These are phyloP conservation scores for Phytophthora macrochlamydospora DNA, from an alignment of 352 stramenopile species.

Conservation along the genomic window DNA sequence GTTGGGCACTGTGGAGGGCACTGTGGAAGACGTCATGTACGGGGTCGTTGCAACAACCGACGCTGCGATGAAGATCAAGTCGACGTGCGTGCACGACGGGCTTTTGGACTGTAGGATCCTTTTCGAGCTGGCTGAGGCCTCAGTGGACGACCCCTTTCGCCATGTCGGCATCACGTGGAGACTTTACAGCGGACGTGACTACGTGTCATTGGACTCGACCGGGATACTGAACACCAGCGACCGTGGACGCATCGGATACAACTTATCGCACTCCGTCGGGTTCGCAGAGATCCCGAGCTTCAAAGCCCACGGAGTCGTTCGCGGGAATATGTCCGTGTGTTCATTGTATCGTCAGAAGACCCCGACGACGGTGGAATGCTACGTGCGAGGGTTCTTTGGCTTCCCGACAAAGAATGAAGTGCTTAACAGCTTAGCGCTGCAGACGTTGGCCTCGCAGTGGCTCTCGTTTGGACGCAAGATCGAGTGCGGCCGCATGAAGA, in stretches of 20 bases:
- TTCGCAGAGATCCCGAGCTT: conserved; percentile 48
- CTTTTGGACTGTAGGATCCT: conserved; percentile 59
- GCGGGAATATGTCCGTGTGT: conserved; percentile 59
- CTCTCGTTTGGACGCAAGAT: conserved; percentile 35
- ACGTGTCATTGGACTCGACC: conserved; percentile 54
- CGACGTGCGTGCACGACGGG: conserved; percentile 52
- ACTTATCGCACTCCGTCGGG: conserved; percentile 60
- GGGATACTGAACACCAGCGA: conserved; percentile 41
- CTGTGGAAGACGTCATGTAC: conserved; percentile 75
- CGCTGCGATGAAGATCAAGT: conserved; percentile 57
- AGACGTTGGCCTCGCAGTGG: conserved; percentile 42
- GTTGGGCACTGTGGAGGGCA: conserved; percentile 53
- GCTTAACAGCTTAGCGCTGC: conserved; percentile 43
- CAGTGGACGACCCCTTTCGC: conserved; percentile 49
- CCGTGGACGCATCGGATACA: conserved; percentile 51
- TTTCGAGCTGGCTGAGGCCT: conserved; percentile 46
- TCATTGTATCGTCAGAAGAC: conserved; percentile 52
- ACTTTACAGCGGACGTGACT: conserved; percentile 55
- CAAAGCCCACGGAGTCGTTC: conserved; percentile 40
- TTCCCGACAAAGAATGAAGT: conserved; percentile 48
- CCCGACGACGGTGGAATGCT: conserved; percentile 50
- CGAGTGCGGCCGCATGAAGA: conserved; percentile 56
- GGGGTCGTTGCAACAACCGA: conserved; percentile 45
- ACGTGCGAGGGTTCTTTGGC: conserved; percentile 57
- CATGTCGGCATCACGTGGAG: conserved; percentile 60